These are phyloP conservation scores for Myotisia sp. DNA, from an alignment of 2,329 filamentous ascomycete genomes.

Conservation along the genomic window DNA sequence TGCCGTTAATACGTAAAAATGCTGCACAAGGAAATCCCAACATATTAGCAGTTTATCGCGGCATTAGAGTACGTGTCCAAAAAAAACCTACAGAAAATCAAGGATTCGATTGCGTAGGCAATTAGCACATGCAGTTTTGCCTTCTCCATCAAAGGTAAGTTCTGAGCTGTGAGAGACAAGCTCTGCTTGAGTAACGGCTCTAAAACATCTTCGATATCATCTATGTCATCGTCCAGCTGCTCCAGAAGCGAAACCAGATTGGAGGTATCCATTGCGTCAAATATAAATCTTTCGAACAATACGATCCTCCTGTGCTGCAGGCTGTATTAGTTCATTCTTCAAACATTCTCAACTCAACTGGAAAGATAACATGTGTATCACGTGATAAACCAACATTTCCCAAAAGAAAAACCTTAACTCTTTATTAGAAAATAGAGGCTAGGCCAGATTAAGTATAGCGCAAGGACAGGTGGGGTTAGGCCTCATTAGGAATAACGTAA, in stretches of 20 bases:
- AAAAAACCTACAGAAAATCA: constrained; percentile 60
- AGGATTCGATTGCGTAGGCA: constrained; percentile 78
- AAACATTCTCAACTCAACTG: too few species aligned
- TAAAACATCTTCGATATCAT: constrained; percentile 60
- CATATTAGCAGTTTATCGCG: not conserved
- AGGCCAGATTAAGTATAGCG: too few species aligned
- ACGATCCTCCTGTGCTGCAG: too few species aligned
- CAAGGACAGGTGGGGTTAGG: too few species aligned
- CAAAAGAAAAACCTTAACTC: too few species aligned
- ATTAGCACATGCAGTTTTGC: constrained; percentile 83
- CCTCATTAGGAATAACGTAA: too few species aligned
- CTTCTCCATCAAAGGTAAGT: constrained; percentile 82
- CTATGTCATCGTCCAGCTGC: constrained; percentile 62
- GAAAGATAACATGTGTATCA: too few species aligned
- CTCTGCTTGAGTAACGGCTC: constrained; percentile 54
- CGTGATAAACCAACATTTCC: too few species aligned
- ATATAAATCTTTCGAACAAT: too few species aligned
- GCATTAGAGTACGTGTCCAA: not conserved
- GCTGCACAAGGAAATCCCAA: constrained; percentile 37
- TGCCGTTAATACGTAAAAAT: constrained; percentile 62
- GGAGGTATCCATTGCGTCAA: constrained; percentile 37
- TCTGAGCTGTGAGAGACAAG: constrained; percentile 54
- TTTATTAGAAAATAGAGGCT: too few species aligned
- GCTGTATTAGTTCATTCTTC: too few species aligned
- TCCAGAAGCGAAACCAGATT: constrained; percentile 56